Percentiles rank a stretch among this genome's conserved stretches.
phyloP scores from a whole-genome alignment of 2,329 filamentous ascomycete species.

The Phoma sp. region DNA sequence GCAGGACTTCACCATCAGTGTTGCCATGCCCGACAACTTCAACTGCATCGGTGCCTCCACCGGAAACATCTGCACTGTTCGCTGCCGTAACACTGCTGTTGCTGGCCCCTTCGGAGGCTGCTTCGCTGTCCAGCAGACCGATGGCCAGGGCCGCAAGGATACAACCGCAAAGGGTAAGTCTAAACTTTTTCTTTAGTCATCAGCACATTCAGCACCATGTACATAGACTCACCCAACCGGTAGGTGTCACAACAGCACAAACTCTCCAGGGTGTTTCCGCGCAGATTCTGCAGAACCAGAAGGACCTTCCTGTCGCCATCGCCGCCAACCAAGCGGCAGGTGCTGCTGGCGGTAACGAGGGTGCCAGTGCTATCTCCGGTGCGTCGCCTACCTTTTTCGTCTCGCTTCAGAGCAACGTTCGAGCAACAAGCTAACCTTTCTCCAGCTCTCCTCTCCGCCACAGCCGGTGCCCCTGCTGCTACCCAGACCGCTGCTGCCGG shows the following conservation, averaged over 20 bases:
- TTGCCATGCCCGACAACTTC: slow-evolving; percentile 62
- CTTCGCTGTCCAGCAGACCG: slow-evolving; percentile 63
- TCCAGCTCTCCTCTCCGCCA: slow-evolving; percentile 25
- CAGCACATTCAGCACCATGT: slow-evolving; percentile 15
- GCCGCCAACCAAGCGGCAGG: slow-evolving; percentile 55
- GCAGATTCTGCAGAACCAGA: slow-evolving; percentile 59
- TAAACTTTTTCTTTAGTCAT: neutral
- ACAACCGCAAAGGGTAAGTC: slow-evolving; percentile 37
- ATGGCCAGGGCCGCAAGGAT: slow-evolving; percentile 43
- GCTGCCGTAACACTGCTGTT: slow-evolving; percentile 65
- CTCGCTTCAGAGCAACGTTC: neutral
- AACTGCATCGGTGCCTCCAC: slow-evolving; percentile 60
- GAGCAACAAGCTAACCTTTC: slow-evolving; percentile 12
- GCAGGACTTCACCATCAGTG: slow-evolving; percentile 63
- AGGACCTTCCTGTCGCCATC: slow-evolving; percentile 58
- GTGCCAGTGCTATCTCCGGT: slow-evolving; percentile 51
- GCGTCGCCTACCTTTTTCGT: slow-evolving; percentile 28
- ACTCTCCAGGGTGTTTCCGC: slow-evolving; percentile 53
- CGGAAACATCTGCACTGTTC: slow-evolving; percentile 67
- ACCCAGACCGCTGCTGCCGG: slow-evolving; percentile 4
- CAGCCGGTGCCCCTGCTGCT: slow-evolving; percentile 7
- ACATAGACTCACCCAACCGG: slow-evolving; percentile 28
- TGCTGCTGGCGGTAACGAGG: slow-evolving; percentile 41
- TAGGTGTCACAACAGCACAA: slow-evolving; percentile 55
- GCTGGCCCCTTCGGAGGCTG: slow-evolving; percentile 69